Evolutionary conservation across 805 yeast genomes (phyloP).

Genomic region (Kodamaea kakaduensis): DNA sequence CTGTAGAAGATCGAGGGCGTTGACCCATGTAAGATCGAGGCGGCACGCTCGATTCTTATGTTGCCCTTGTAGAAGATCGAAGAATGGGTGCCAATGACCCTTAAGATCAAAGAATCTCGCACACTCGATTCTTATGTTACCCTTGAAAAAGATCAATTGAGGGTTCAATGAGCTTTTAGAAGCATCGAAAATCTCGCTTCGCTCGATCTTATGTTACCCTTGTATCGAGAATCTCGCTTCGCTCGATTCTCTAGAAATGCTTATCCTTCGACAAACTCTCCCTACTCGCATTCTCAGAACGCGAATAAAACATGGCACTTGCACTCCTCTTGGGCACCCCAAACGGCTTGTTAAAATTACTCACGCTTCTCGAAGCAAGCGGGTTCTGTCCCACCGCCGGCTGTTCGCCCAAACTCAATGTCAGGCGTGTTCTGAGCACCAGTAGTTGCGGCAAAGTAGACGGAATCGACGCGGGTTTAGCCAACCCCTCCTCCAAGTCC

Average conservation of each 20-base stretch:
- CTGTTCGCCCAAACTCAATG: conserved; percentile 24
- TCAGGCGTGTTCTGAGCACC: conserved; percentile 36
- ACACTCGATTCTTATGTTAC: no score
- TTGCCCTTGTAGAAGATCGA: no score
- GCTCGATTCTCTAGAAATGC: neutral
- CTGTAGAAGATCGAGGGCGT: no score
- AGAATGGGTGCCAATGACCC: no score
- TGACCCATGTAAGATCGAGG: no score
- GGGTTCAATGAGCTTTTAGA: no score
- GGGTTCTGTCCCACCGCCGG: conserved; percentile 11
- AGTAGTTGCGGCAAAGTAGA: conserved; percentile 11
- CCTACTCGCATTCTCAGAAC: conserved; percentile 18
- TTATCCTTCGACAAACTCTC: conserved; percentile 22
- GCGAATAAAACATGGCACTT: conserved; percentile 8
- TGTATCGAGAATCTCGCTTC: conserved; percentile 1
- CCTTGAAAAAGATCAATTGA: no score
- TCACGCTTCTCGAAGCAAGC: conserved; percentile 11
- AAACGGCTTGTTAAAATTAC: conserved; percentile 37
- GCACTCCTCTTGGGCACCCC: conserved; percentile 24
- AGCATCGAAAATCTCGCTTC: no score
- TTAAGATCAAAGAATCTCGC: no score
- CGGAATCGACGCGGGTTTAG: conserved; percentile 12
- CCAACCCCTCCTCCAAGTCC: conserved; percentile 33
- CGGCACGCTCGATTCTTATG: no score
- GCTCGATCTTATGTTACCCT: no score